phyloP scores from a whole-genome alignment of 2,329 filamentous ascomycete genomes.

The Ophiostoma himal-ulmi region DNA sequence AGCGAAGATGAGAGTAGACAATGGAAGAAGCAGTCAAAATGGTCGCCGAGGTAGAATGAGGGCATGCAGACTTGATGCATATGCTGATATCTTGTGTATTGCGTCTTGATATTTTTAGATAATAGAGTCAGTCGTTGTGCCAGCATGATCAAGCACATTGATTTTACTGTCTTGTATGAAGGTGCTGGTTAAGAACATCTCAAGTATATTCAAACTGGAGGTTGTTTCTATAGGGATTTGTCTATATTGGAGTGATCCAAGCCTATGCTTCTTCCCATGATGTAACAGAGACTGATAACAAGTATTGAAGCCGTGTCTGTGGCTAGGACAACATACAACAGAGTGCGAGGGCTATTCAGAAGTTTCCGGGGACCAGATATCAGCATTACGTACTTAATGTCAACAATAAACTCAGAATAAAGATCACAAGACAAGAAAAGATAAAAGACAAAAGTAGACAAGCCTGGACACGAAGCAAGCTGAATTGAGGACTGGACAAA shows the following conservation, averaged over 20 bases:
- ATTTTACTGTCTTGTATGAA: not conserved
- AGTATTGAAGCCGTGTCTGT: not conserved
- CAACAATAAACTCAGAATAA: not conserved
- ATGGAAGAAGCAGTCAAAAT: not conserved
- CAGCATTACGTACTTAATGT: not conserved
- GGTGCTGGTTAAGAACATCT: not conserved
- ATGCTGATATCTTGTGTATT: too few relatives aligned
- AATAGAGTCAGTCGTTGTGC: not conserved
- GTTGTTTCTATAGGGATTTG: not conserved
- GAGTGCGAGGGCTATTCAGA: not conserved
- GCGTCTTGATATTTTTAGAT: not conserved
- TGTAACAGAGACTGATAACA: not conserved
- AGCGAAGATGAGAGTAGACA: not conserved
- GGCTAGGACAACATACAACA: not conserved
- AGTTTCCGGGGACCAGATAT: not conserved
- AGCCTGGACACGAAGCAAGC: not conserved
- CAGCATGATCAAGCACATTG: not conserved
- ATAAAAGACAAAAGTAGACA: not conserved
- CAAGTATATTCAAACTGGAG: not conserved
- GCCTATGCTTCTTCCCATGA: slow-evolving; percentile 3
- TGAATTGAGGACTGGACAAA: not conserved
- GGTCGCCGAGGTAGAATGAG: not conserved
- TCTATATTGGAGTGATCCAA: not conserved
- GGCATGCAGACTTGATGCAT: not conserved
- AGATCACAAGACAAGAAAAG: not conserved